Conservation (phyloP, 2,329 filamentous ascomycete species). For the Drechslera avenae region DNA sequence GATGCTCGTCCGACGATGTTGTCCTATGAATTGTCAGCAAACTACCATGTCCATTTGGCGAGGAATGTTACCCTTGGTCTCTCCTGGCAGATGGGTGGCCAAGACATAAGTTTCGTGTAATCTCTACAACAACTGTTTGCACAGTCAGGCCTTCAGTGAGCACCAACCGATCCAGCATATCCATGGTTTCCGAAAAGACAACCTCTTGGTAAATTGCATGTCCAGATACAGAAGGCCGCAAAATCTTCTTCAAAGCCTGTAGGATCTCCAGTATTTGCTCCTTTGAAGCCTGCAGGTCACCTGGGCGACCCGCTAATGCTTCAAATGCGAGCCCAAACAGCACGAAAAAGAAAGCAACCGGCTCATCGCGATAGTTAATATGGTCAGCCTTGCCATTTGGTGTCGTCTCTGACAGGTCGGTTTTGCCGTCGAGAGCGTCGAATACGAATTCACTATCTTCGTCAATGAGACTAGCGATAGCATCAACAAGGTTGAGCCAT, state of each 20-base stretch:
- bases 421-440: conserved; percentile 89
- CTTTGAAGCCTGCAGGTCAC: conserved; percentile 71
- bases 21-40: conserved; percentile 25
- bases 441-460: conserved; percentile 98
- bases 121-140: conserved; percentile 91
- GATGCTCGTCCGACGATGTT: conserved; percentile 66
- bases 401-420: conserved; percentile 44
- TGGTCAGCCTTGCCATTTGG: conserved; percentile 65
- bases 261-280: conserved; percentile 88
- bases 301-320: conserved; percentile 82
- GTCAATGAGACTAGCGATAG: conserved; percentile 94
- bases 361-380: conserved; percentile 98
- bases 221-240: conserved; percentile 91
- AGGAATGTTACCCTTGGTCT: conserved; percentile 59
- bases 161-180: conserved; percentile 88
- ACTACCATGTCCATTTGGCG: not conserved
- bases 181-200: conserved; percentile 96
- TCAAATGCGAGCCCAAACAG: conserved; percentile 96
- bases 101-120: conserved; percentile 86
- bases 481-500: conserved; percentile 95
- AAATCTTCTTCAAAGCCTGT: conserved; percentile 88
- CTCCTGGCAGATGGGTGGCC: conserved; percentile 87
- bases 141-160: conserved; percentile 89
- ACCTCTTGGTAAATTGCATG: conserved; percentile 96
- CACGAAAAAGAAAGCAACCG: conserved; percentile 98